phyloP scores from a whole-genome alignment of 2,329 filamentous ascomycete species.

The Ceratocystis lukuohia region DNA sequence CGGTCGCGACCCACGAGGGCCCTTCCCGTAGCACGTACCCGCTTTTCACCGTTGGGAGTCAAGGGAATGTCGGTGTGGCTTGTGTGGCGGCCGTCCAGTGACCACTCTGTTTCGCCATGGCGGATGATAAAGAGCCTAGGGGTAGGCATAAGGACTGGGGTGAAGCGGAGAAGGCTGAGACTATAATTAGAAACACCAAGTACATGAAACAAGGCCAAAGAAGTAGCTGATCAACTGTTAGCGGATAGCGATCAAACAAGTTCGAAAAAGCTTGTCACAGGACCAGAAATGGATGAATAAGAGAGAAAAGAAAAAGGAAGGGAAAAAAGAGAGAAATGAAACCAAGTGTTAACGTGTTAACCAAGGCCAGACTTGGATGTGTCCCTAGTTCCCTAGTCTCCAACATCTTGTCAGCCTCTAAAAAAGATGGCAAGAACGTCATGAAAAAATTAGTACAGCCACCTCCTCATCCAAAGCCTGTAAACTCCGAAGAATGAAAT shows the following conservation, averaged over 20 bases:
- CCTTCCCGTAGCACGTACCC: constrained; percentile 61
- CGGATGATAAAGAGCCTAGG: constrained; percentile 71
- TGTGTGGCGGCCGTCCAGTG: constrained; percentile 72
- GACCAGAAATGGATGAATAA: neutral
- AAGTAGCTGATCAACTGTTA: neutral
- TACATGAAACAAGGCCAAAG: neutral
- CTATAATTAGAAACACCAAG: constrained; percentile 1
- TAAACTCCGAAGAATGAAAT: neutral
- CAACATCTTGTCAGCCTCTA: neutral
- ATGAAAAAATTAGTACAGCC: neutral
- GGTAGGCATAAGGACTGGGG: constrained; percentile 30
- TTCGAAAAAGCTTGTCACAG: neutral
- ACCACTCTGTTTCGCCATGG: constrained; percentile 95
- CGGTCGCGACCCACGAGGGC: constrained; percentile 75
- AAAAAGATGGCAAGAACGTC: neutral
- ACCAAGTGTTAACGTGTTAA: neutral
- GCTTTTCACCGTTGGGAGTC: constrained; percentile 66
- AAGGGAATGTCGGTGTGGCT: constrained; percentile 75
- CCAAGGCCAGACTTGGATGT: neutral
- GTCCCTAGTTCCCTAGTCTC: neutral
- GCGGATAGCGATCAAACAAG: neutral
- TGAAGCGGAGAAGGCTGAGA: neutral
- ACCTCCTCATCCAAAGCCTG: neutral
- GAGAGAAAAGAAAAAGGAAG: neutral
- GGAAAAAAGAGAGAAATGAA: neutral